Percentiles rank a stretch among this genome's conserved stretches.
Conservation (phyloP, 2,329 filamentous ascomycete genomes). For the Fusarium sp. region DNA sequence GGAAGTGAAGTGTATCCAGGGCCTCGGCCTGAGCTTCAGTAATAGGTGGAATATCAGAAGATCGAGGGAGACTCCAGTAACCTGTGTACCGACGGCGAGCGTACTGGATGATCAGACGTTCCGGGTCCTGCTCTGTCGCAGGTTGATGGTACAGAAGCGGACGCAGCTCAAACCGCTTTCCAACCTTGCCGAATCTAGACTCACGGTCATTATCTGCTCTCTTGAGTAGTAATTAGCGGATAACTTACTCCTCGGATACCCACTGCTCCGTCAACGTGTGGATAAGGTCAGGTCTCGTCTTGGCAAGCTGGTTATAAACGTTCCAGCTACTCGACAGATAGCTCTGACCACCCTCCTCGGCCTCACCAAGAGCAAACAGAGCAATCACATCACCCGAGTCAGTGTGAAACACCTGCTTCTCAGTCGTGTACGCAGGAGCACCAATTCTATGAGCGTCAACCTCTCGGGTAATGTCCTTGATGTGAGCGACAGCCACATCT, state of each 20-base stretch:
- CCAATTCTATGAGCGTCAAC: background rate
- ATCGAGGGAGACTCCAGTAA: conserved; percentile 66
- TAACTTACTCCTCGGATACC: conserved; percentile 55
- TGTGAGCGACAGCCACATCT: conserved; percentile 62
- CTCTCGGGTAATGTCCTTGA: conserved; percentile 52
- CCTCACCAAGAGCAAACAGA: conserved; percentile 66
- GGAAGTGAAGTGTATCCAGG: conserved; percentile 62
- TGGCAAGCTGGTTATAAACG: conserved; percentile 73
- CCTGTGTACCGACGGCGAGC: conserved; percentile 69
- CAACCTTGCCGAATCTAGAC: conserved; percentile 63
- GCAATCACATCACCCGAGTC: conserved; percentile 66
- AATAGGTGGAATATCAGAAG: conserved; percentile 65
- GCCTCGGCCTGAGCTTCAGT: conserved; percentile 65
- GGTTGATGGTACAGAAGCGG: conserved; percentile 69
- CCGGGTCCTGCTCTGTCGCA: conserved; percentile 55
- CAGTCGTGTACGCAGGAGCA: conserved; percentile 3
- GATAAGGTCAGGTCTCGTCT: conserved; percentile 69
- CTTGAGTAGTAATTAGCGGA: background rate
- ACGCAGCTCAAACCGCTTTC: conserved; percentile 57
- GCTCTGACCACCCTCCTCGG: conserved; percentile 65
- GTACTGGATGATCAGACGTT: conserved; percentile 71
- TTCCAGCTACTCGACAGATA: conserved; percentile 68
- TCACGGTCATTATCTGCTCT: background rate
- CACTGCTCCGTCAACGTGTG: conserved; percentile 64
- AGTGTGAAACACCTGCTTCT: conserved; percentile 20